These are phyloP conservation scores for Mikania micrantha DNA, from an alignment of 129 eudicot genomes.

Conservation along the genomic window DNA sequence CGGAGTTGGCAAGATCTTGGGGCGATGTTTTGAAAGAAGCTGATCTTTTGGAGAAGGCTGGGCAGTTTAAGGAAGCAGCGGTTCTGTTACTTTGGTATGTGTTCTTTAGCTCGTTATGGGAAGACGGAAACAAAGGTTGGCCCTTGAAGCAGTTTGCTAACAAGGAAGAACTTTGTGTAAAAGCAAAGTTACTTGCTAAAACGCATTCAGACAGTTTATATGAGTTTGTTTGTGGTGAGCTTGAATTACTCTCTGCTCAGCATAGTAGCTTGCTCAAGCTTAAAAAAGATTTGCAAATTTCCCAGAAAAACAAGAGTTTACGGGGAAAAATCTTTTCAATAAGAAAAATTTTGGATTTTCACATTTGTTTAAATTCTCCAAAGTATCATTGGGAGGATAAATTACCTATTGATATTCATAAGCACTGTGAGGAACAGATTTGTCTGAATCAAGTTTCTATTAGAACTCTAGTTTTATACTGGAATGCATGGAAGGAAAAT, in stretches of 20 bases:
- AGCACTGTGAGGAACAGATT: slow-evolving; percentile 24
- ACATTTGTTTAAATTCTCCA: slow-evolving; percentile 12
- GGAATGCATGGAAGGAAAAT: slow-evolving; percentile 45
- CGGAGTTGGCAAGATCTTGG: slow-evolving; percentile 42
- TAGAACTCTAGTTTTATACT: slow-evolving; percentile 40
- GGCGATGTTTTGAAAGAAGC: slow-evolving; percentile 58
- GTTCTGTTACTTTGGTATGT: slow-evolving; percentile 29
- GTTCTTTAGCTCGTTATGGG: slow-evolving; percentile 42
- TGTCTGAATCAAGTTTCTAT: slow-evolving; percentile 34
- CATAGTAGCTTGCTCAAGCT: slow-evolving; percentile 32
- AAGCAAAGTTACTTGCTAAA: slow-evolving; percentile 31
- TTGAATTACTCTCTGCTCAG: slow-evolving; percentile 29
- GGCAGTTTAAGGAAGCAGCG: slow-evolving; percentile 26
- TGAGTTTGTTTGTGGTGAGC: slow-evolving; percentile 41
- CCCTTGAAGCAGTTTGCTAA: slow-evolving; percentile 44
- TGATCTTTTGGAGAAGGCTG: slow-evolving; percentile 50
- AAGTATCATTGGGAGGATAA: slow-evolving; percentile 50
- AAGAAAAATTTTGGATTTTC: slow-evolving; percentile 44
- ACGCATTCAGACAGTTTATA: slow-evolving; percentile 14
- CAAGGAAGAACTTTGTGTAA: slow-evolving; percentile 37
- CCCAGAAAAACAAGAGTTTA: slow-evolving; percentile 15
- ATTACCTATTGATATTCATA: slow-evolving; percentile 1
- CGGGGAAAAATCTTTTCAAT: slow-evolving; percentile 34
- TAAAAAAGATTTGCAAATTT: slow-evolving; percentile 19
- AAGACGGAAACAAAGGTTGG: slow-evolving; percentile 40